phyloP scores from a whole-genome alignment of 306 rosid species.

The Prunus kanzakura region DNA sequence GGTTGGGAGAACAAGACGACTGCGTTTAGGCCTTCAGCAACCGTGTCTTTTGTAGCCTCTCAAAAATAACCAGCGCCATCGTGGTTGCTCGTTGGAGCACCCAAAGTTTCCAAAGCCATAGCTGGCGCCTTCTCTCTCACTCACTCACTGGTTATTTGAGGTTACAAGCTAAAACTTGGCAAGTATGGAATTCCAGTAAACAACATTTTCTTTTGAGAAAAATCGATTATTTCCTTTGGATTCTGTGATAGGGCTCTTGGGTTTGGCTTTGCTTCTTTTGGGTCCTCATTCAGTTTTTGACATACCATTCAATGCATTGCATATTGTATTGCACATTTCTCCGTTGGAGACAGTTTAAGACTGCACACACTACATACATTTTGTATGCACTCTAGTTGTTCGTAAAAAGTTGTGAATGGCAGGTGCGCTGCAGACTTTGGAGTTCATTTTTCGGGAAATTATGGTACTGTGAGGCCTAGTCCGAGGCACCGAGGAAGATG shows the following conservation, averaged over 20 bases:
- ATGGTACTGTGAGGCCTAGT: slow-evolving; percentile 2
- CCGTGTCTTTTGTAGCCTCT: background rate
- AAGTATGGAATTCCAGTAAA: background rate
- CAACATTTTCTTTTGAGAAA: background rate
- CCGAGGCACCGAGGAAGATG: slow-evolving; percentile 26
- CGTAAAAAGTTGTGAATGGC: background rate
- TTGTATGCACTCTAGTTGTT: background rate
- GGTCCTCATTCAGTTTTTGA: background rate
- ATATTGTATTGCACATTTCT: no score
- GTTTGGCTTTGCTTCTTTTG: background rate
- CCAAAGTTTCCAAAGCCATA: background rate
- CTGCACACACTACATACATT: background rate
- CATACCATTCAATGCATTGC: background rate
- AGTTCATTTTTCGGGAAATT: background rate
- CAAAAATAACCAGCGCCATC: background rate
- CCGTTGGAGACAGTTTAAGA: background rate
- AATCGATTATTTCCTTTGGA: background rate
- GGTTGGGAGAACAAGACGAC: background rate
- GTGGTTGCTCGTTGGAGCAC: background rate
- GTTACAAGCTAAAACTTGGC: background rate
- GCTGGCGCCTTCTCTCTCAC: background rate
- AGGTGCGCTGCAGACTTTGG: background rate
- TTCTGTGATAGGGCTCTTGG: background rate
- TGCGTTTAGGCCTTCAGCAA: background rate
- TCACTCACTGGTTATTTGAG: background rate